Percentiles rank a stretch among this genome's conserved stretches.
These are phyloP conservation scores for Alliaria petiolata DNA, from an alignment of 345 rosid genomes.

Conservation along the genomic window DNA sequence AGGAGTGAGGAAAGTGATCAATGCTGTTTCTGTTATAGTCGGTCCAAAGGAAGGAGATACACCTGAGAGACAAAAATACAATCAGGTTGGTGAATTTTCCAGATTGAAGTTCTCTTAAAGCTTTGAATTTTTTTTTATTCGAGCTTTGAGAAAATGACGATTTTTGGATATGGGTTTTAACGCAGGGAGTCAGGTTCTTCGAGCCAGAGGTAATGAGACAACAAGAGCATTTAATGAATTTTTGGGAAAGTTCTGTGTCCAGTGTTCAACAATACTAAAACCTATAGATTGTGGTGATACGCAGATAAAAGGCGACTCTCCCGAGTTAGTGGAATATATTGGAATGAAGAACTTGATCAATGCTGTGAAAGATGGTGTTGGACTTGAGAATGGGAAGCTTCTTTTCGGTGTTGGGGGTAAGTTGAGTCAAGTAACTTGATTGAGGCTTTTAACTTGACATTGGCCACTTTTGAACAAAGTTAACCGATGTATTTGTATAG, in stretches of 20 bases:
- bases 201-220: slow-evolving; percentile 78
- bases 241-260: background rate
- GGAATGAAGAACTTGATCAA: slow-evolving; percentile 89
- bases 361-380: slow-evolving; percentile 69
- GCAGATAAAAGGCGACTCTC: slow-evolving; percentile 95
- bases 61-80: slow-evolving; percentile 88
- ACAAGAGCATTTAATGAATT: slow-evolving; percentile 1
- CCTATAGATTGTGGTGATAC: slow-evolving; percentile 13
- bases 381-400: slow-evolving; percentile 67
- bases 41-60: slow-evolving; percentile 99
- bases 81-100: slow-evolving; percentile 47
- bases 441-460: background rate
- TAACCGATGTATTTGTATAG: slow-evolving; percentile 35
- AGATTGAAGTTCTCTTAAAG: background rate
- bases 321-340: slow-evolving; percentile 79
- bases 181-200: slow-evolving; percentile 94
- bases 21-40: slow-evolving; percentile 83
- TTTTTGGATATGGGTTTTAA: background rate
- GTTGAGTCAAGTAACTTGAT: background rate
- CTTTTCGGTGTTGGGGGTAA: slow-evolving; percentile 76
- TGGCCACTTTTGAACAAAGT: background rate
- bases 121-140: background rate
- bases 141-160: background rate
- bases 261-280: background rate
- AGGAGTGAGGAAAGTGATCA: slow-evolving; percentile 85